Evolutionary conservation across 352 stramenopile species (phyloP).

Genomic region (Blastocystis sp.): DNA sequence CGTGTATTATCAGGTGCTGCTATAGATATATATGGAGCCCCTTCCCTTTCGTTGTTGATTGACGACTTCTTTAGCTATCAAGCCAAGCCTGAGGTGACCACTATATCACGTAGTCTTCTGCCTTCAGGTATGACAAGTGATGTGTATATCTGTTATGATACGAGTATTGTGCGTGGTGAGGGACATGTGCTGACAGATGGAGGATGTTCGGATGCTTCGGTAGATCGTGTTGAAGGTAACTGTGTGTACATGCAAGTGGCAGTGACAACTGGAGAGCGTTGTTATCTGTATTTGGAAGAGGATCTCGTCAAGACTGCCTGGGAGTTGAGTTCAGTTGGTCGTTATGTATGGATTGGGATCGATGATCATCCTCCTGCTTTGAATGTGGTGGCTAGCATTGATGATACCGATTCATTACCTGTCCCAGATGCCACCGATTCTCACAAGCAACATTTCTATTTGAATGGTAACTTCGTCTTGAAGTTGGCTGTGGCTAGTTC

Average conservation of each 20-base stretch:
- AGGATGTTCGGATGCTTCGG: not conserved
- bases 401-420: not conserved
- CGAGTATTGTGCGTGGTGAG: not conserved
- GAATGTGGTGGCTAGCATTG: not conserved
- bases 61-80: conserved; percentile 21
- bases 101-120: not conserved
- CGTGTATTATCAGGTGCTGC: conserved; percentile 6
- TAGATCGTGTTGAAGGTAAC: not conserved
- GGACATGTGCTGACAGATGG: not conserved
- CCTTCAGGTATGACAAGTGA: not conserved
- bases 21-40: conserved; percentile 26
- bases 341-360: conserved; percentile 37
- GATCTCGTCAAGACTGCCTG: conserved; percentile 44
- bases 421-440: not conserved
- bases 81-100: conserved; percentile 3
- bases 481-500: not conserved
- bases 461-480: not conserved
- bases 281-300: conserved; percentile 42
- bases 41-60: not conserved
- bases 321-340: not conserved
- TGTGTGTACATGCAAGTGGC: conserved; percentile 10
- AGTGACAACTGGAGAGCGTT: conserved; percentile 21
- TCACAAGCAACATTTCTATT: not conserved
- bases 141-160: conserved; percentile 43
- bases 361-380: not conserved